Conservation (phyloP, 2,329 filamentous ascomycete genomes). For the Cryphonectria naterciae region DNA sequence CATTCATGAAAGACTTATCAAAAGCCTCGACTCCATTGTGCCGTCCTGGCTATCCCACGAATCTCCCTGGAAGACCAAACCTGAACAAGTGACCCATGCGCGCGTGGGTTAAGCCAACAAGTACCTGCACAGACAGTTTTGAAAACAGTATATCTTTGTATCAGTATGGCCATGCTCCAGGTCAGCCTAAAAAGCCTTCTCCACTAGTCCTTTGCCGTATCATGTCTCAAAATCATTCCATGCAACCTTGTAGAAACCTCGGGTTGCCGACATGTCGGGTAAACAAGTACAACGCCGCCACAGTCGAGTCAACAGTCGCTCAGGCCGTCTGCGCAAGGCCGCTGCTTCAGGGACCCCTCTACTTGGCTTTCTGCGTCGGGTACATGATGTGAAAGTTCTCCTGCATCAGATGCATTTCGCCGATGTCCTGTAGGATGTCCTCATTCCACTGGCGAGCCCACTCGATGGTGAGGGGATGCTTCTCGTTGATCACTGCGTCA, state of each 20-base stretch:
- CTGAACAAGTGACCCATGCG: not conserved
- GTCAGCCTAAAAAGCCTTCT: not conserved
- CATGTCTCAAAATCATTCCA: not conserved
- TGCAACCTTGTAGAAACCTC: not conserved
- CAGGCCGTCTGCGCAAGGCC: not conserved
- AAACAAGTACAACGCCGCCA: not conserved
- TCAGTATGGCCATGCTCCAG: not conserved
- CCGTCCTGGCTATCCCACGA: not conserved
- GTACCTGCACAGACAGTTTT: not conserved
- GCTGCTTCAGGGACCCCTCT: not conserved
- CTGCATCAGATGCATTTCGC: not conserved
- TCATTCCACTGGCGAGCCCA: constrained; percentile 5
- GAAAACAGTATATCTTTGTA: not conserved
- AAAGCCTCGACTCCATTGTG: not conserved
- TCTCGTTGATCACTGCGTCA: constrained; percentile 3
- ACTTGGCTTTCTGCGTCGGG: too few species aligned
- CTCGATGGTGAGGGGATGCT: not conserved
- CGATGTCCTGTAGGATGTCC: constrained; percentile 1
- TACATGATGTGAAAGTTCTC: not conserved
- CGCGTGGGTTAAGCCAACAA: not conserved
- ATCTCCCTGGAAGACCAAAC: not conserved
- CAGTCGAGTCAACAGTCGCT: not conserved
- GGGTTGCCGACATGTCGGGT: too few species aligned
- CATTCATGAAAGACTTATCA: not conserved
- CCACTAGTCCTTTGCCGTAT: not conserved